A percentile compares a stretch with the other conserved stretches of the same genome.
Evolutionary conservation across 768 basidiomycete species (phyloP).

Genomic region (Podaxis mareebaensis): DNA sequence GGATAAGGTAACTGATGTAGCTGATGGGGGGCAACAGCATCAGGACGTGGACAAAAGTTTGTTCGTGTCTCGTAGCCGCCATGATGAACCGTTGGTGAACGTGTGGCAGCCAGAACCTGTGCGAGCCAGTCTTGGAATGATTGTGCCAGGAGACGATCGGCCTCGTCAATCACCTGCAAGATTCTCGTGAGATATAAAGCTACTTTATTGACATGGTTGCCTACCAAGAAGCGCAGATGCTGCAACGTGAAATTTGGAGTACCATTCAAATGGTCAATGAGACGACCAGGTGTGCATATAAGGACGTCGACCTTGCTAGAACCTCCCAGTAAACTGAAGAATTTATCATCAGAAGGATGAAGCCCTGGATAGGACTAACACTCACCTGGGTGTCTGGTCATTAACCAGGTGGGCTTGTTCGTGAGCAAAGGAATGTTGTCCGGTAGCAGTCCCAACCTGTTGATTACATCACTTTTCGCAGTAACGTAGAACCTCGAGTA

Average conservation of each 20-base stretch:
- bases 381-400: slow-evolving; percentile 55
- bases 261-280: slow-evolving; percentile 90
- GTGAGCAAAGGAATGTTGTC: slow-evolving; percentile 91
- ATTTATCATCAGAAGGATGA: background rate
- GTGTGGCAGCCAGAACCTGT: slow-evolving; percentile 78
- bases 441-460: slow-evolving; percentile 80
- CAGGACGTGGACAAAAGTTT: slow-evolving; percentile 32
- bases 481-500: background rate
- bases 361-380: background rate
- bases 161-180: slow-evolving; percentile 91
- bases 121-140: slow-evolving; percentile 96
- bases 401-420: slow-evolving; percentile 83
- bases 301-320: slow-evolving; percentile 92
- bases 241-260: slow-evolving; percentile 92
- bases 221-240: slow-evolving; percentile 90
- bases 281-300: slow-evolving; percentile 92
- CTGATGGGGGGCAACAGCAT: slow-evolving; percentile 66
- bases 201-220: slow-evolving; percentile 24
- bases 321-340: slow-evolving; percentile 70
- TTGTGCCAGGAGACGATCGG: slow-evolving; percentile 92
- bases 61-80: too few species aligned
- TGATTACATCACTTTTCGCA: slow-evolving; percentile 8
- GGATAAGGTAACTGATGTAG: slow-evolving; percentile 42
- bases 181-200: background rate
- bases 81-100: slow-evolving; percentile 23